Conservation (phyloP, 169 alveolate genomes). For the Babesia gibsoni region DNA sequence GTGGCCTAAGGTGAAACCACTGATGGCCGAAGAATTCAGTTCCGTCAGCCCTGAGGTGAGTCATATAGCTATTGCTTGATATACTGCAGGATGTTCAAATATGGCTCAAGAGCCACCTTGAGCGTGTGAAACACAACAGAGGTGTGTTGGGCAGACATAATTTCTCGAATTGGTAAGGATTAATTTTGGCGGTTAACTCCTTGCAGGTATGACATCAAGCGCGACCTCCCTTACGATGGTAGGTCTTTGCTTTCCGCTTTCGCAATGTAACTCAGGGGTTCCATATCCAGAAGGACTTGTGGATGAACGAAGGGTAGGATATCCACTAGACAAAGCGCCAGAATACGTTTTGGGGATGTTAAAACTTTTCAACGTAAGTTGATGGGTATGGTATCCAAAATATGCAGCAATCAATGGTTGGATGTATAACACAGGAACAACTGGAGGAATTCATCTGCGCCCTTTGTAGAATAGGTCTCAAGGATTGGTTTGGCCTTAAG, state of each 20-base stretch:
- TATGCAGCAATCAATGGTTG: neutral
- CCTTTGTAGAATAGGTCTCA: slow-evolving; percentile 16
- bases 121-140: slow-evolving; percentile 42
- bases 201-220: slow-evolving; percentile 42
- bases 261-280: slow-evolving; percentile 1
- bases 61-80: neutral
- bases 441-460: slow-evolving; percentile 14
- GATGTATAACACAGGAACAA: neutral
- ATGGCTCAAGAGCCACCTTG: slow-evolving; percentile 41
- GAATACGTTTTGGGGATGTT: slow-evolving; percentile 24
- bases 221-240: slow-evolving; percentile 59
- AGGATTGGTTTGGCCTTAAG: slow-evolving; percentile 52
- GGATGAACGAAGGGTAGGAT: slow-evolving; percentile 50
- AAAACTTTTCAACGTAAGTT: slow-evolving; percentile 35
- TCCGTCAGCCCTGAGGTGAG: neutral
- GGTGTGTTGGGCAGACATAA: neutral
- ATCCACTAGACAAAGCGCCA: slow-evolving; percentile 42
- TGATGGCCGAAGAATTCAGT: slow-evolving; percentile 31
- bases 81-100: slow-evolving; percentile 16
- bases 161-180: slow-evolving; percentile 18
- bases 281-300: slow-evolving; percentile 51
- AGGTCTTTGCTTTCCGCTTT: neutral
- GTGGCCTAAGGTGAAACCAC: slow-evolving; percentile 32
- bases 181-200: neutral
- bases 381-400: neutral